Evolutionary conservation across 164 flowering plant species (phyloP).

Genomic region (Tetracentron sinense): DNA sequence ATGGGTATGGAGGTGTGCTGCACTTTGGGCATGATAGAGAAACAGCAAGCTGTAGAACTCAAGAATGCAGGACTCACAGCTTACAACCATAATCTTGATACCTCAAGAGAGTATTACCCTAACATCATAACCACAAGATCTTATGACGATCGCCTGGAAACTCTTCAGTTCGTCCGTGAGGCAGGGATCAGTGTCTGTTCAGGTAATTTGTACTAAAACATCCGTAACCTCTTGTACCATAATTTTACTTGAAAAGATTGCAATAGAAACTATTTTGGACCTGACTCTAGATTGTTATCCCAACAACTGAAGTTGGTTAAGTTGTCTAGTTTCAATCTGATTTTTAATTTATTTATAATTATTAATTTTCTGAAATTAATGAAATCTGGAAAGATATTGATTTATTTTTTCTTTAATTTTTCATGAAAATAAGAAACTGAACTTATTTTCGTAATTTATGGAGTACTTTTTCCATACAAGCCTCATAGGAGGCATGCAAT

Average conservation of each 20-base stretch:
- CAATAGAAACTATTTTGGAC: background rate
- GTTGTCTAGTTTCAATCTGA: background rate
- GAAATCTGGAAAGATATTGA: too few species aligned
- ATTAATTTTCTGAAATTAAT: too few species aligned
- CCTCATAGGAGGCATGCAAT: too few species aligned
- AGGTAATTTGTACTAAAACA: conserved; percentile 42
- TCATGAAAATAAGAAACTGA: too few species aligned
- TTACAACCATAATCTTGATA: conserved; percentile 97
- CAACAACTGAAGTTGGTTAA: background rate
- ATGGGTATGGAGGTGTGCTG: conserved; percentile 99
- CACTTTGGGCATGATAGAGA: conserved; percentile 97
- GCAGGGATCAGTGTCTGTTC: conserved; percentile 98
- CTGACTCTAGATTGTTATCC: background rate
- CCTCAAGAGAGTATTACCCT: conserved; percentile 94
- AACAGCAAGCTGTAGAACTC: conserved; percentile 89
- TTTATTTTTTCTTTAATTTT: too few species aligned
- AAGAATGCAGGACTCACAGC: conserved; percentile 98
- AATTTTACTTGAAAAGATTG: background rate
- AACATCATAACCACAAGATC: conserved; percentile 87
- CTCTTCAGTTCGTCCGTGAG: conserved; percentile 82
- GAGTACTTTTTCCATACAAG: too few species aligned
- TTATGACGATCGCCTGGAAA: conserved; percentile 89
- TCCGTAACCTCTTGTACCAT: background rate
- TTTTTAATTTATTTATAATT: too few species aligned
- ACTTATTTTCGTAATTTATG: too few species aligned